Conservation (phyloP, 768 basidiomycete genomes). For the Trametes cinnabarina region DNA sequence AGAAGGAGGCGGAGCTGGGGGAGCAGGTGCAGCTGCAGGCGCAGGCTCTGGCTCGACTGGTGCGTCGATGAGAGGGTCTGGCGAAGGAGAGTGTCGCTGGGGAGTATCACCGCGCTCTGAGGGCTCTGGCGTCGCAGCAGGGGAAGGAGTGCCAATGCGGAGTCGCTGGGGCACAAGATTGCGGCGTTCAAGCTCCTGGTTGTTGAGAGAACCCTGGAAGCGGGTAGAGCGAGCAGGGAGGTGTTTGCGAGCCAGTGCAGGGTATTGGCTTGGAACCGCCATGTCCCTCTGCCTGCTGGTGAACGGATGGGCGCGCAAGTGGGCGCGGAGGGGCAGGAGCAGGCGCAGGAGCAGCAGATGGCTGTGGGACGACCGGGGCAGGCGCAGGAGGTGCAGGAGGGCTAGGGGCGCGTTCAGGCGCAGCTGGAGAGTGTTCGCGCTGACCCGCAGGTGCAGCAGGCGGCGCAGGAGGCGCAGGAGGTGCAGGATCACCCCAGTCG, state of each 20-base stretch:
- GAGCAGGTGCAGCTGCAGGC: not conserved
- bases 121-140: slow-evolving; percentile 5
- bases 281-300: slow-evolving; percentile 1
- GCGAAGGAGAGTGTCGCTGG: slow-evolving; percentile 1
- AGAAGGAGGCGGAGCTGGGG: not conserved
- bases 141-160: not conserved
- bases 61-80: not conserved
- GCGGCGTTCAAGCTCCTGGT: not conserved
- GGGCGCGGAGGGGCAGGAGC: not conserved
- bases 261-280: not conserved
- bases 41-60: not conserved
- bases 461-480: too few relatives aligned
- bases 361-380: not conserved
- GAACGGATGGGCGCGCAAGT: not conserved
- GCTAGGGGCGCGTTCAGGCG: too few relatives aligned
- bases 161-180: slow-evolving; percentile 1
- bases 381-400: not conserved
- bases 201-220: slow-evolving; percentile 1
- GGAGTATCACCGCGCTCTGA: slow-evolving; percentile 1
- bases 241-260: slow-evolving; percentile 4
- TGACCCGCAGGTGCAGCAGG: too few relatives aligned
- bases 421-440: too few relatives aligned
- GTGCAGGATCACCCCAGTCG: too few relatives aligned
- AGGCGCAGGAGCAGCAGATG: not conserved
- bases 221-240: slow-evolving; percentile 3